Conservation (phyloP, 495 filamentous ascomycete species). For the Daldinia grandis region DNA sequence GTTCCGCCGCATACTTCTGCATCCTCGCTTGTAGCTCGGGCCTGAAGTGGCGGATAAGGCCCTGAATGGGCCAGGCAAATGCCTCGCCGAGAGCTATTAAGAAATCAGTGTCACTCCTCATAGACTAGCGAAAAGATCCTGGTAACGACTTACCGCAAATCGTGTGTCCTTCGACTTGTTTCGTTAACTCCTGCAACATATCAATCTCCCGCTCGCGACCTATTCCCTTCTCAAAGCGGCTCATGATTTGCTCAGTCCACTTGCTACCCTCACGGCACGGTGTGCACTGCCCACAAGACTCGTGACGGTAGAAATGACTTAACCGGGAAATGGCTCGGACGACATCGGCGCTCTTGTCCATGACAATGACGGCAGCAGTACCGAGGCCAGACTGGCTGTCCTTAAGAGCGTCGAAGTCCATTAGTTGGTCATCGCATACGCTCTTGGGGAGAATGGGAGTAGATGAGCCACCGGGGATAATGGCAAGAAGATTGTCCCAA, state of each 20-base stretch:
- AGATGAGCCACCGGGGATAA: constrained; percentile 96
- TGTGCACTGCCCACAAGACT: constrained; percentile 97
- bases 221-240: constrained; percentile 89
- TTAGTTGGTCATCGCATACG: constrained; percentile 91
- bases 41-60: constrained; percentile 95
- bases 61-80: constrained; percentile 98
- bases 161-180: constrained; percentile 98
- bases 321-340: constrained; percentile 92
- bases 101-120: constrained; percentile 13
- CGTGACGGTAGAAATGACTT: constrained; percentile 96
- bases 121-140: background rate
- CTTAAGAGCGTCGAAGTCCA: constrained; percentile 99
- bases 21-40: constrained; percentile 93
- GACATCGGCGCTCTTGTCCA: constrained; percentile 97
- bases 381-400: constrained; percentile 96
- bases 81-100: constrained; percentile 84
- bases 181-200: constrained; percentile 98
- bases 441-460: constrained; percentile 91
- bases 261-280: constrained; percentile 96
- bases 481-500: constrained; percentile 95
- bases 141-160: constrained; percentile 76
- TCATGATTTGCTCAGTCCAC: constrained; percentile 99
- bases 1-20: constrained; percentile 72
- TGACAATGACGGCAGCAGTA: constrained; percentile 98
- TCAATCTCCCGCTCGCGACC: constrained; percentile 93